These are phyloP conservation scores for Gossypium rotundifolium DNA, from an alignment of 345 rosid genomes.

Conservation along the genomic window DNA sequence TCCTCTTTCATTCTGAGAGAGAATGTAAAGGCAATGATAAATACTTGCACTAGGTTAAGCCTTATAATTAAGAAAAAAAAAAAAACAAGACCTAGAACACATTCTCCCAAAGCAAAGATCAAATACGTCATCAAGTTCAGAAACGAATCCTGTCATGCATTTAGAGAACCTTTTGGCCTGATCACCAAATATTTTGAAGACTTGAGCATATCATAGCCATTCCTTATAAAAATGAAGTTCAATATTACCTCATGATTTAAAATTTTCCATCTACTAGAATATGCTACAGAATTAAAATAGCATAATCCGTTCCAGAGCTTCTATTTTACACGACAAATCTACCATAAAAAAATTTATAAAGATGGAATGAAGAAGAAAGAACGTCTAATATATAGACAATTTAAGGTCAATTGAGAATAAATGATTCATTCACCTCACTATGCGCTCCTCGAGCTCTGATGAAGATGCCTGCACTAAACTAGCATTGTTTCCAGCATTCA, in stretches of 20 bases:
- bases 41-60: not conserved
- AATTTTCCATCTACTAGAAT: not conserved
- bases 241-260: not conserved
- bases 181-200: not conserved
- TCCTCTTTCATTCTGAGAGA: conserved; percentile 73
- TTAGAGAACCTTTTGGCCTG: not conserved
- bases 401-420: not conserved
- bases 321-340: not conserved
- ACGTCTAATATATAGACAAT: not conserved
- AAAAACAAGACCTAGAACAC: not conserved
- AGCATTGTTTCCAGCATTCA: conserved; percentile 28
- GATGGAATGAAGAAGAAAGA: not conserved
- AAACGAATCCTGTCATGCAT: not conserved
- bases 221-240: not conserved
- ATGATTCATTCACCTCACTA: conserved; percentile 51
- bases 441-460: conserved; percentile 49
- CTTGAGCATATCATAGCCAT: not conserved
- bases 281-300: not conserved
- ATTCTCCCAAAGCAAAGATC: not conserved
- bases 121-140: not conserved
- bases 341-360: not conserved
- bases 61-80: not conserved
- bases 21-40: not conserved
- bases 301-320: not conserved
- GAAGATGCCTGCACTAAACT: conserved; percentile 32